Conservation (phyloP, 352 stramenopile species). For the Phytophthora fragariae region DNA sequence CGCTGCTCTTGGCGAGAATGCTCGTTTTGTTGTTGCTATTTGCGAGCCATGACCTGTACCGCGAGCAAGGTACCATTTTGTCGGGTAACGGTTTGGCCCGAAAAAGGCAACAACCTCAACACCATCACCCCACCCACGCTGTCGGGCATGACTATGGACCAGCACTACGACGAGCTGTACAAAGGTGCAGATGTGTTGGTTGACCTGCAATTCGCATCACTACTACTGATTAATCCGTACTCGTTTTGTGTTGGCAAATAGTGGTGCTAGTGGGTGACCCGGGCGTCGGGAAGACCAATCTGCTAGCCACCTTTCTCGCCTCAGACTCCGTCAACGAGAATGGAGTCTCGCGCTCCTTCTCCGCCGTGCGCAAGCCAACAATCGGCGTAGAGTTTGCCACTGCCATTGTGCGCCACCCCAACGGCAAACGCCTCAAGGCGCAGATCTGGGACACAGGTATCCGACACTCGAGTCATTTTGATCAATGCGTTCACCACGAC, state of each 20-base stretch:
- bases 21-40: neutral
- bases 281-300: constrained; percentile 92
- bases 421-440: constrained; percentile 83
- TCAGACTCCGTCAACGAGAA: constrained; percentile 41
- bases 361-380: constrained; percentile 69
- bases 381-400: constrained; percentile 88
- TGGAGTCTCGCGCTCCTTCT: constrained; percentile 56
- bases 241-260: constrained; percentile 20
- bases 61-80: neutral
- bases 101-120: constrained; percentile 33
- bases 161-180: constrained; percentile 84
- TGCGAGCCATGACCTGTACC: neutral
- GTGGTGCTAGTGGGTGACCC: constrained; percentile 84
- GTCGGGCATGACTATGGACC: constrained; percentile 44
- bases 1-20: neutral
- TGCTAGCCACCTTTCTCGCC: constrained; percentile 84
- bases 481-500: neutral
- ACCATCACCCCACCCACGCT: neutral
- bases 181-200: constrained; percentile 51
- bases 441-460: constrained; percentile 86
- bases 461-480: neutral
- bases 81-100: constrained; percentile 16
- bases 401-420: constrained; percentile 73
- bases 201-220: neutral
- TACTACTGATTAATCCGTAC: neutral